phyloP scores from a whole-genome alignment of 2,329 filamentous ascomycete species.

The Sordariomycetes sp. region DNA sequence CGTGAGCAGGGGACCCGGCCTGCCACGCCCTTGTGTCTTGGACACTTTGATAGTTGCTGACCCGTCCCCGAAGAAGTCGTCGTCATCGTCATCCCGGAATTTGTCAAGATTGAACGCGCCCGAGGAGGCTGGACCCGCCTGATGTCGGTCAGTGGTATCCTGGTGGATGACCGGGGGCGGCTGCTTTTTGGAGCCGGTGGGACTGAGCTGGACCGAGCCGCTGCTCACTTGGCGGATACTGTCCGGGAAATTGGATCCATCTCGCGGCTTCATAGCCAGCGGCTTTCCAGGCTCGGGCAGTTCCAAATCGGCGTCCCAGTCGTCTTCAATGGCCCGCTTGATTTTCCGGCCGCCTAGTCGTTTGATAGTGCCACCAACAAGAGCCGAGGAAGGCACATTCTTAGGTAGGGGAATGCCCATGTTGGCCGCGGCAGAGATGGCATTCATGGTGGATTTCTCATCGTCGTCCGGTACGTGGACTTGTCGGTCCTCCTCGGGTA shows the following conservation, averaged over 20 bases:
- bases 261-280: conserved; percentile 52
- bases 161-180: conserved; percentile 12
- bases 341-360: conserved; percentile 65
- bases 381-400: conserved; percentile 75
- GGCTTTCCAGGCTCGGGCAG: conserved; percentile 44
- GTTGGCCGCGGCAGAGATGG: conserved; percentile 74
- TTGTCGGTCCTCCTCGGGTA: conserved; percentile 73
- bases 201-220: conserved; percentile 37
- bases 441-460: conserved; percentile 69
- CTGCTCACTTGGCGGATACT: conserved; percentile 53
- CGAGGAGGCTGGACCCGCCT: conserved; percentile 18
- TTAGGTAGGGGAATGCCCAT: conserved; percentile 85
- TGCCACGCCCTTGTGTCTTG: conserved; percentile 39
- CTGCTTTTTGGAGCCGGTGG: conserved; percentile 25
- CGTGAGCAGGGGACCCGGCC: conserved; percentile 38
- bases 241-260: conserved; percentile 51
- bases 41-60: conserved; percentile 55
- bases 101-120: conserved; percentile 43
- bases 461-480: conserved; percentile 76
- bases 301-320: conserved; percentile 71
- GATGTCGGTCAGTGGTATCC: conserved; percentile 4
- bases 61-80: conserved; percentile 51
- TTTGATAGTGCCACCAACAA: conserved; percentile 89
- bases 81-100: conserved; percentile 50
- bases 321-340: conserved; percentile 60